These are phyloP conservation scores for Dactylorhiza incarnata DNA, from an alignment of 106 monocot genomes.

Conservation along the genomic window DNA sequence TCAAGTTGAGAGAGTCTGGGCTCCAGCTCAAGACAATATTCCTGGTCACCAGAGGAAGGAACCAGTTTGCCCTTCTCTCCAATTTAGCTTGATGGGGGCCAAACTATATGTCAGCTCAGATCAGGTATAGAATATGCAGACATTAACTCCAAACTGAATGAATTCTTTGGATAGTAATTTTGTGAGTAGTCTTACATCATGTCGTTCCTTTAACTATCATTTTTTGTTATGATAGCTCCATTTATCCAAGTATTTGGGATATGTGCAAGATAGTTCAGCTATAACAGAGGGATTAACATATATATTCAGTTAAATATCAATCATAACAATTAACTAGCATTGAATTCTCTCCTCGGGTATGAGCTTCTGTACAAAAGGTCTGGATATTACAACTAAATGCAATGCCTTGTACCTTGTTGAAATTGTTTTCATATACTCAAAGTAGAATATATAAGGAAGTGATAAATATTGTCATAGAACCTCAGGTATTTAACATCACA, in stretches of 20 bases:
- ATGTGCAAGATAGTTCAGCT: no score
- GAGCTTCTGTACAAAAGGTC: no score
- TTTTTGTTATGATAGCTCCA: neutral
- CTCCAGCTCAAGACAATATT: conserved; percentile 43
- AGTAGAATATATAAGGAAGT: no score
- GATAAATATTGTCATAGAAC: no score
- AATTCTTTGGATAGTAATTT: neutral
- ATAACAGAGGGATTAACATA: no score
- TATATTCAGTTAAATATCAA: no score
- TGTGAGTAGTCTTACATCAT: neutral
- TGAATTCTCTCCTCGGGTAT: no score
- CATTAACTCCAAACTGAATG: neutral
- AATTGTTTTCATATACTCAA: no score
- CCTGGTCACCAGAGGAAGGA: conserved; percentile 63
- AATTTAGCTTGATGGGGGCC: conserved; percentile 69
- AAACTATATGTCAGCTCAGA: conserved; percentile 76
- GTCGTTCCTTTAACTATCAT: neutral
- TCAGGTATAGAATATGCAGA: conserved; percentile 30
- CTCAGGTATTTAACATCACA: no score
- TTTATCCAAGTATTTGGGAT: neutral
- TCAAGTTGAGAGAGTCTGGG: conserved; percentile 60
- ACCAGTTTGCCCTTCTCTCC: conserved; percentile 70
- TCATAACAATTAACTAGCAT: no score
- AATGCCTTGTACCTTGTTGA: no score
- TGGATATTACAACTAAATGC: no score